Percentiles rank a stretch among this genome's conserved stretches.
Evolutionary conservation across 331 rosid genomes (phyloP).

Genomic region (Rhamnella rubrinervis): DNA sequence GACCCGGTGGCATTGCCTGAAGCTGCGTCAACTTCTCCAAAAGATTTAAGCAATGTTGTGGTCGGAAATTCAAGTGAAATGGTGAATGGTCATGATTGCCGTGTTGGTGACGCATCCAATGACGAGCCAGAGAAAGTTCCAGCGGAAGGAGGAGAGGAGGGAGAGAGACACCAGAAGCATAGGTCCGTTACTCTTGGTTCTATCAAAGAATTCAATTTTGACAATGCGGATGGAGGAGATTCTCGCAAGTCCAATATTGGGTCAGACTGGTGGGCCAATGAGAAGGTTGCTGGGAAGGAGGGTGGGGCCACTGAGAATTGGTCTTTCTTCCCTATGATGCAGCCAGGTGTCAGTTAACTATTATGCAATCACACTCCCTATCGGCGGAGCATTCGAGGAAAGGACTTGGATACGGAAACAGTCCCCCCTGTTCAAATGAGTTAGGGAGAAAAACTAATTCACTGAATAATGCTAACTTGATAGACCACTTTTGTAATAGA

Average conservation of each 20-base stretch:
- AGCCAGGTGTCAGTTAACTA: constrained; percentile 56
- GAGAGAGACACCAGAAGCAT: constrained; percentile 42
- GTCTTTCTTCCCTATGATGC: constrained; percentile 74
- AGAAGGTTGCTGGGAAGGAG: constrained; percentile 63
- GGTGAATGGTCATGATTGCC: constrained; percentile 18
- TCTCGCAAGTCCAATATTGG: constrained; percentile 42
- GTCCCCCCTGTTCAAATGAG: too few species aligned
- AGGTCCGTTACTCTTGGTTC: constrained; percentile 58
- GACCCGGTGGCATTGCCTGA: constrained; percentile 50
- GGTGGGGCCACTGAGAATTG: constrained; percentile 45
- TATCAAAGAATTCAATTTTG: constrained; percentile 71
- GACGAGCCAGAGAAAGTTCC: constrained; percentile 28
- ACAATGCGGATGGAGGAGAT: constrained; percentile 66
- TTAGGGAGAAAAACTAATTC: too few species aligned
- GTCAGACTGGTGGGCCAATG: constrained; percentile 86
- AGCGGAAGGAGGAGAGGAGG: constrained; percentile 31
- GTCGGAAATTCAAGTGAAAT: constrained; percentile 30
- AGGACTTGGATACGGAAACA: too few species aligned
- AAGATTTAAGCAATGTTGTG: constrained; percentile 21
- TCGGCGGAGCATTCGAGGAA: constrained; percentile 4
- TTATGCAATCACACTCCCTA: constrained; percentile 3
- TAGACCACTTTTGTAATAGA: too few species aligned
- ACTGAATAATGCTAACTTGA: too few species aligned
- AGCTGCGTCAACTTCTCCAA: constrained; percentile 40
- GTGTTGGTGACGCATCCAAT: constrained; percentile 37